phyloP scores from a whole-genome alignment of 169 alveolate species.

The Plasmodium falciparum region DNA sequence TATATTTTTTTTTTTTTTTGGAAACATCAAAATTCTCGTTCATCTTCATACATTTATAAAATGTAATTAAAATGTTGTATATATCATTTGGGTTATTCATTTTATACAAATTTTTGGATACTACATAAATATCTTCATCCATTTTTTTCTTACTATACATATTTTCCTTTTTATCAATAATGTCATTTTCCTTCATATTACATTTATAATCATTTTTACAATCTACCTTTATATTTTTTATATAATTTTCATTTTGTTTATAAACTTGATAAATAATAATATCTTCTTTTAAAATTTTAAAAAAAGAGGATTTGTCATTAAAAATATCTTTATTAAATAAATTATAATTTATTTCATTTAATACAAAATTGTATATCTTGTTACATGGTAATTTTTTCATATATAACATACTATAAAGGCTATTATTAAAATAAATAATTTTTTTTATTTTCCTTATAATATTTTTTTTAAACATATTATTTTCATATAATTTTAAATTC shows the following conservation, averaged over 20 bases:
- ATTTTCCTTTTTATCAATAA: background rate
- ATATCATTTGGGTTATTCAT: background rate
- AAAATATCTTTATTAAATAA: constrained; percentile 40
- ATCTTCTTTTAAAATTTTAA: constrained; percentile 53
- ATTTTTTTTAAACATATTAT: constrained; percentile 11
- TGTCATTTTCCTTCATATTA: background rate
- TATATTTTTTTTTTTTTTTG: background rate
- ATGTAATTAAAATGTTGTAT: constrained; percentile 1
- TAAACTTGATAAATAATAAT: constrained; percentile 13
- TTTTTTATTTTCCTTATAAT: constrained; percentile 12
- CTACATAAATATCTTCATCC: too few species aligned
- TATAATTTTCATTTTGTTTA: background rate
- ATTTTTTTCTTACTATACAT: too few species aligned
- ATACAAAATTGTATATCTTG: constrained; percentile 32
- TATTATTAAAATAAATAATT: constrained; percentile 19
- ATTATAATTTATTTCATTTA: constrained; percentile 48
- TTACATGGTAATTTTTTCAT: constrained; percentile 52
- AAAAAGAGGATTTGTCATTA: constrained; percentile 38
- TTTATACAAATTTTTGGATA: too few species aligned
- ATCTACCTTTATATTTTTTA: background rate
- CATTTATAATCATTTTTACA: background rate
- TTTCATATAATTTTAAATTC: constrained; percentile 28
- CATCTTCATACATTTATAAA: background rate
- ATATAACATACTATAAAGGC: constrained; percentile 53
- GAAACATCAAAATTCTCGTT: too few species aligned